phyloP scores from a whole-genome alignment of 2,329 filamentous ascomycete species.

The Ceratocystis lukuohia region DNA sequence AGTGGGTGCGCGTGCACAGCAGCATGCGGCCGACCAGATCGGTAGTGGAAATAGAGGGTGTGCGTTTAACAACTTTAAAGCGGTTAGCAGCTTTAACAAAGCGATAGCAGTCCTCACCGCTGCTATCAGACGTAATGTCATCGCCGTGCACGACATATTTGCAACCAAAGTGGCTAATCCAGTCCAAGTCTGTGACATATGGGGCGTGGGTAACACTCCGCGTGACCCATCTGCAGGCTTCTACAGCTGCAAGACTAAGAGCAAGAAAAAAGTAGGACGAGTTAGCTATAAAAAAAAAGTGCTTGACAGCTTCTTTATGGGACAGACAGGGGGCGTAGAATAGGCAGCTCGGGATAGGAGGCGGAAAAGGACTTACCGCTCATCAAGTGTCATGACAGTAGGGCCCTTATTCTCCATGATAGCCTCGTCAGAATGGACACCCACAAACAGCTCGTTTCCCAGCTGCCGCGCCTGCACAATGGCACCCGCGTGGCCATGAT shows the following conservation, averaged over 20 bases:
- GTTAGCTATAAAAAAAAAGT: slow-evolving; percentile 13
- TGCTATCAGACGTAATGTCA: slow-evolving; percentile 89
- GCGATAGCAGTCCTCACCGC: slow-evolving; percentile 91
- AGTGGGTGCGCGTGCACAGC: slow-evolving; percentile 86
- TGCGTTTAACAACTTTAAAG: slow-evolving; percentile 94
- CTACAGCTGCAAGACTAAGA: slow-evolving; percentile 65
- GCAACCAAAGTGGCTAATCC: slow-evolving; percentile 93
- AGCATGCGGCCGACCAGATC: slow-evolving; percentile 98
- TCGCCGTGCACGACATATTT: slow-evolving; percentile 93
- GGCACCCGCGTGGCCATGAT: slow-evolving; percentile 92
- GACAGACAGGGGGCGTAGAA: not conserved
- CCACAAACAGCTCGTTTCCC: slow-evolving; percentile 76
- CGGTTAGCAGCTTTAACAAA: slow-evolving; percentile 88
- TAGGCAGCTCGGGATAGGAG: not conserved
- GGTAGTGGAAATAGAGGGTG: slow-evolving; percentile 91
- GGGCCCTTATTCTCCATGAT: slow-evolving; percentile 96
- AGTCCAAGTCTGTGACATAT: slow-evolving; percentile 85
- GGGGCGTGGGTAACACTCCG: slow-evolving; percentile 71
- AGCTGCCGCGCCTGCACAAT: slow-evolving; percentile 92
- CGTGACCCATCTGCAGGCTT: slow-evolving; percentile 92
- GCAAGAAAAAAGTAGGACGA: not conserved
- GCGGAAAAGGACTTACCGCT: slow-evolving; percentile 44
- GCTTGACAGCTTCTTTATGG: no score
- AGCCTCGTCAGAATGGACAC: slow-evolving; percentile 88
- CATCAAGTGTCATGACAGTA: slow-evolving; percentile 86